These are phyloP conservation scores for Beauveria sp. DNA, from an alignment of 2,329 filamentous ascomycete genomes.

Conservation along the genomic window DNA sequence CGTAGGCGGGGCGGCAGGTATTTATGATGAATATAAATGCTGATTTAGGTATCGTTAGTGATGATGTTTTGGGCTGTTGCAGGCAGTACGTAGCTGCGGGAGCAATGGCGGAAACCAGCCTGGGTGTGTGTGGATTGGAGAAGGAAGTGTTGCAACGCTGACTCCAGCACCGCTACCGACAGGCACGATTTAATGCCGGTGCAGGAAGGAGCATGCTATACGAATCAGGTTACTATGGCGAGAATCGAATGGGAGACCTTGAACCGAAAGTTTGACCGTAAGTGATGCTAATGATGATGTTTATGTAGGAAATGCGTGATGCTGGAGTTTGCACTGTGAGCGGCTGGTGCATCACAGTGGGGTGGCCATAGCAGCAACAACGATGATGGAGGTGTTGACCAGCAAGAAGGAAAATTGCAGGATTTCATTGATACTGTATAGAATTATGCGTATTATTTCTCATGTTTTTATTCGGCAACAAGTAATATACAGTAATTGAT, in stretches of 20 bases:
- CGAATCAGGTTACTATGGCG: neutral
- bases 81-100: neutral
- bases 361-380: neutral
- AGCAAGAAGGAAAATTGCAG: neutral
- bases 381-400: neutral
- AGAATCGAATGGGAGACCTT: neutral
- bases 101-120: neutral
- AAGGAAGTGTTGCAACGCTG: neutral
- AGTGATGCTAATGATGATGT: constrained; percentile 1
- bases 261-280: neutral
- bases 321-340: neutral
- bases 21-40: neutral
- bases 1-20: constrained; percentile 3
- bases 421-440: neutral
- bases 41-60: neutral
- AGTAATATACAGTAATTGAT: neutral
- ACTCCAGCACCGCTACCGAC: neutral
- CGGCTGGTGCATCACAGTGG: neutral
- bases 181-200: neutral
- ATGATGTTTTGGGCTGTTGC: neutral
- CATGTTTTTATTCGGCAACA: neutral
- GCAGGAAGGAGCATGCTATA: constrained; percentile 4
- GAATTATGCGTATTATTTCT: neutral
- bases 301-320: neutral
- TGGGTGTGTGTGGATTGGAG: neutral